Conservation (phyloP, 495 filamentous ascomycete genomes). For the Aspergillus homomorphus region DNA sequence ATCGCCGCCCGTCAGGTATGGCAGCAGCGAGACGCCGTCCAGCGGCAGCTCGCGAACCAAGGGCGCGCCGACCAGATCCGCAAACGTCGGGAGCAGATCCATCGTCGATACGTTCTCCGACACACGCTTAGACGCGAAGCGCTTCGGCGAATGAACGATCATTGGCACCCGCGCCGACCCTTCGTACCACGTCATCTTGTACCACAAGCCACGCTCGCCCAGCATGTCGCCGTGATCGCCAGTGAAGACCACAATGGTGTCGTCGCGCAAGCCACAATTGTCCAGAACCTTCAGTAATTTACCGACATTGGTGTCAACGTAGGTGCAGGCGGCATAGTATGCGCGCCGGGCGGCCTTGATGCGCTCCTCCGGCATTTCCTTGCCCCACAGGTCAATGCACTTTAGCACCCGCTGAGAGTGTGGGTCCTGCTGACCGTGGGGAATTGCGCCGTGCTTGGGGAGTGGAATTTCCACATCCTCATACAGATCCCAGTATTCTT, state of each 20-base stretch:
- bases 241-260: conserved; percentile 84
- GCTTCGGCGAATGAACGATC: conserved; percentile 67
- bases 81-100: conserved; percentile 81
- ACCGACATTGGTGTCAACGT: conserved; percentile 84
- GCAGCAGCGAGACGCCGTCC: conserved; percentile 71
- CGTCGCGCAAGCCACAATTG: conserved; percentile 68
- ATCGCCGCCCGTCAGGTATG: conserved; percentile 61
- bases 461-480: conserved; percentile 80
- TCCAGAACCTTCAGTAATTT: conserved; percentile 70
- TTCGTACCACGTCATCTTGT: conserved; percentile 93
- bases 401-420: conserved; percentile 78
- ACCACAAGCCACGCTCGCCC: conserved; percentile 85
- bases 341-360: conserved; percentile 75
- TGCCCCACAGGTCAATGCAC: conserved; percentile 75
- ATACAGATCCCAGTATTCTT: conserved; percentile 86
- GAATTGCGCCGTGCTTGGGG: conserved; percentile 65
- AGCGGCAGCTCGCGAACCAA: conserved; percentile 63
- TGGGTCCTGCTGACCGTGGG: conserved; percentile 73
- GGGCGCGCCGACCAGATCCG: conserved; percentile 67
- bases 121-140: conserved; percentile 65
- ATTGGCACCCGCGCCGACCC: conserved; percentile 79
- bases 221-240: conserved; percentile 94
- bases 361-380: conserved; percentile 73
- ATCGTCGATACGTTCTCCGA: conserved; percentile 77
- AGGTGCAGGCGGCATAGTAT: conserved; percentile 85